A percentile compares a stretch with the other conserved stretches of the same genome.
Conservation (phyloP, 1,284 basidiomycete genomes). For the Marasmius sp. region DNA sequence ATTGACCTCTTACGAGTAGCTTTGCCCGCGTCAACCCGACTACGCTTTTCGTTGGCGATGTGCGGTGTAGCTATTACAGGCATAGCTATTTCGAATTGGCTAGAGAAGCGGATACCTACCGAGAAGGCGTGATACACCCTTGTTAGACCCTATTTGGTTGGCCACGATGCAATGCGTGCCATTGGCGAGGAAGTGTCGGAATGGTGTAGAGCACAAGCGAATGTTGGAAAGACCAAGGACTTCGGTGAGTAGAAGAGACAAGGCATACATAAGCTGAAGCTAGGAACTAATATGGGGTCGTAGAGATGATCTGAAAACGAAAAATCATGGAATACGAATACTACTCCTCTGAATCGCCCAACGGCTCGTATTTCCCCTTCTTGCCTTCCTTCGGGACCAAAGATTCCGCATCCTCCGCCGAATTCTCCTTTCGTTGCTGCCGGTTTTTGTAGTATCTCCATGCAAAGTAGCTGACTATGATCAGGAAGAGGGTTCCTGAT, state of each 20-base stretch:
- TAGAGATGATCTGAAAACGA: background rate
- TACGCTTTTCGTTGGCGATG: background rate
- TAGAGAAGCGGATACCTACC: background rate
- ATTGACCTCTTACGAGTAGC: background rate
- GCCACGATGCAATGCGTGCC: too few relatives aligned
- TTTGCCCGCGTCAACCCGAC: background rate
- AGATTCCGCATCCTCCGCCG: background rate
- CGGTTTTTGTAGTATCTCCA: background rate
- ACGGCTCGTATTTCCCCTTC: background rate
- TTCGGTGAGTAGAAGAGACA: background rate
- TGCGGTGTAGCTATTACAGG: background rate
- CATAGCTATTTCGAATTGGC: background rate
- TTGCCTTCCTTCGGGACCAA: background rate
- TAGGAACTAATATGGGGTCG: background rate
- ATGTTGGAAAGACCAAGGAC: background rate
- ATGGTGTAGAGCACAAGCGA: background rate
- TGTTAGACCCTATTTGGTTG: background rate
- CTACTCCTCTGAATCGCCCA: background rate
- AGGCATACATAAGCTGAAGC: background rate
- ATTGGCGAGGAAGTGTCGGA: background rate
- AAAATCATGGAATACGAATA: background rate
- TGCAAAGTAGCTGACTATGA: background rate
- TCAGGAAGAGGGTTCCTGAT: background rate
- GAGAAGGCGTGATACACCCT: background rate
- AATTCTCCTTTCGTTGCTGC: background rate